phyloP scores from a whole-genome alignment of 176 grass and related monocot species.

The Musa beccarii region DNA sequence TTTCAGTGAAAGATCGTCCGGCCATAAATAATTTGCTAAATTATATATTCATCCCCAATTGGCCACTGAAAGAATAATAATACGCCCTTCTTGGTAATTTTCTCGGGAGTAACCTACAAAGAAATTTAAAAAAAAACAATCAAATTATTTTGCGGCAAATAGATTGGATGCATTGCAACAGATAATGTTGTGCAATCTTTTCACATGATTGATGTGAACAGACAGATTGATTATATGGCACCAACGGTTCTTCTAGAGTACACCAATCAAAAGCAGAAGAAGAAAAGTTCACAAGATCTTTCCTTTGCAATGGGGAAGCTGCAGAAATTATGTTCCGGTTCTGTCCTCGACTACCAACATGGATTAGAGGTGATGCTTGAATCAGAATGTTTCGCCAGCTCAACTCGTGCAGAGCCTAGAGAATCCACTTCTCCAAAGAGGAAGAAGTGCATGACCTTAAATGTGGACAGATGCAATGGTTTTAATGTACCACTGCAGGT shows the following conservation, averaged over 20 bases:
- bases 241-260: slow-evolving; percentile 52
- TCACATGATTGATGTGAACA: slow-evolving; percentile 1
- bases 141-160: background rate
- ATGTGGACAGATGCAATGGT: slow-evolving; percentile 35
- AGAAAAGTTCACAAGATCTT: slow-evolving; percentile 39
- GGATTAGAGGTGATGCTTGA: slow-evolving; percentile 39
- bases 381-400: slow-evolving; percentile 47
- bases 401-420: slow-evolving; percentile 37
- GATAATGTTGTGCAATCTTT: background rate
- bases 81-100: background rate
- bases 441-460: slow-evolving; percentile 89
- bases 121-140: background rate
- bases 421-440: slow-evolving; percentile 60
- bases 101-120: background rate
- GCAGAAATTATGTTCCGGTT: background rate
- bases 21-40: background rate
- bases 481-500: slow-evolving; percentile 51
- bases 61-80: background rate
- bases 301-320: slow-evolving; percentile 17
- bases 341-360: background rate
- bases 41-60: background rate
- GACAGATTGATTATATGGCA: slow-evolving; percentile 40
- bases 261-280: slow-evolving; percentile 42
- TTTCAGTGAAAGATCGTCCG: background rate
- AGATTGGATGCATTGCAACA: background rate